Conservation (phyloP, 371 early-diverging fungal genomes). For the Zychaea mexicana region DNA sequence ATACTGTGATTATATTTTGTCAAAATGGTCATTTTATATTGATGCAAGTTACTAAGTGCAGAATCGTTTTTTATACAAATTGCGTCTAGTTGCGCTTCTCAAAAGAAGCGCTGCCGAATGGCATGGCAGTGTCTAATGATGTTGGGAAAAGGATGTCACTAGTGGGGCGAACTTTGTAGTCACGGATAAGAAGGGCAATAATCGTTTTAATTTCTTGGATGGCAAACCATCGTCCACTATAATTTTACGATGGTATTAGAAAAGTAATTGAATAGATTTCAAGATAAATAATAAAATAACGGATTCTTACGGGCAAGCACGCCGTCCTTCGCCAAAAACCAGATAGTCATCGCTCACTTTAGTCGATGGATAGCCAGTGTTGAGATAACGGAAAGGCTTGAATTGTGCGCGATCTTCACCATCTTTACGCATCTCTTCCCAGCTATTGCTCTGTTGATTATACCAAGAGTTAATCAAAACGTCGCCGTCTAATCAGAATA, state of each 20-base stretch:
- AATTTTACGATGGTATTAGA: neutral
- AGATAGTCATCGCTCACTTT: slow-evolving; percentile 44
- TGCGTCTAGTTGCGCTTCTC: too few species aligned
- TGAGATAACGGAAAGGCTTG: slow-evolving; percentile 49
- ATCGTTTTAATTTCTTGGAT: slow-evolving; percentile 29
- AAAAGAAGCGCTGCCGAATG: slow-evolving; percentile 2
- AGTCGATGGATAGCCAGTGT: slow-evolving; percentile 34
- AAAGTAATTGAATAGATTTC: neutral
- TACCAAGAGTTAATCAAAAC: slow-evolving; percentile 31
- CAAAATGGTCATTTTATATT: too few species aligned
- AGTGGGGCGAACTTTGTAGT: slow-evolving; percentile 13
- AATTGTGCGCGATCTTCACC: slow-evolving; percentile 27
- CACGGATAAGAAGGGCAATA: slow-evolving; percentile 20
- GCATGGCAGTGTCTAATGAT: neutral
- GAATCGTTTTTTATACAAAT: too few species aligned
- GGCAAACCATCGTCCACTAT: slow-evolving; percentile 29
- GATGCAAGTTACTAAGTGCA: too few species aligned
- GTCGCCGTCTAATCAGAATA: slow-evolving; percentile 20
- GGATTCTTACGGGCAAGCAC: slow-evolving; percentile 22
- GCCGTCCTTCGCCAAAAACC: slow-evolving; percentile 57
- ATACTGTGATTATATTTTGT: too few species aligned
- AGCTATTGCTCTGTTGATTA: slow-evolving; percentile 9
- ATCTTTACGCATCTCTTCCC: slow-evolving; percentile 13
- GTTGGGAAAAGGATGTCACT: slow-evolving; percentile 13
- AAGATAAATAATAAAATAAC: neutral